Evolutionary conservation across 1,284 basidiomycete species (phyloP).

Genomic region (Binderoboletus segoi): DNA sequence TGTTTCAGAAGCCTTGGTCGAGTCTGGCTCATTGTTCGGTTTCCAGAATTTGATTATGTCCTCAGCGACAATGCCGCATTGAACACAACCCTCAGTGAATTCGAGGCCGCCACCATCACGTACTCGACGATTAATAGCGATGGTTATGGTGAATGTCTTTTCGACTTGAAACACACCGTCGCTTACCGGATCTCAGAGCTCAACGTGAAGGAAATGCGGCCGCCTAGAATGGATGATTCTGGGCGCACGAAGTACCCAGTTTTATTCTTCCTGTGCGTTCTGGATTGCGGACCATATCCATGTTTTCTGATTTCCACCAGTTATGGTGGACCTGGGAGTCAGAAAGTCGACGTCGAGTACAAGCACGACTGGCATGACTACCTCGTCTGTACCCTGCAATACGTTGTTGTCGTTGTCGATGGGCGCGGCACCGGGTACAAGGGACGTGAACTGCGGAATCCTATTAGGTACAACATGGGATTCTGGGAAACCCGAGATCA

Average conservation of each 20-base stretch:
- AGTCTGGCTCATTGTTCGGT: slow-evolving; percentile 9
- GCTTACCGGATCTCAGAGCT: slow-evolving; percentile 54
- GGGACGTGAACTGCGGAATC: slow-evolving; percentile 80
- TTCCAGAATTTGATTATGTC: slow-evolving; percentile 58
- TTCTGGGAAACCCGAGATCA: slow-evolving; percentile 88
- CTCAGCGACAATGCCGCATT: slow-evolving; percentile 76
- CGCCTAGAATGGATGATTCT: slow-evolving; percentile 88
- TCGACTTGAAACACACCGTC: slow-evolving; percentile 15
- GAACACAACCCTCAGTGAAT: slow-evolving; percentile 70
- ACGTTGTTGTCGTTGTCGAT: slow-evolving; percentile 87
- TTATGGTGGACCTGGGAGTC: slow-evolving; percentile 90
- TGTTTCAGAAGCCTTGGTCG: not conserved
- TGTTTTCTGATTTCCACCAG: slow-evolving; percentile 39
- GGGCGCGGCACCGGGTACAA: slow-evolving; percentile 94
- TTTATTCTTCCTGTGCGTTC: slow-evolving; percentile 74
- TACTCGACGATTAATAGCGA: slow-evolving; percentile 77
- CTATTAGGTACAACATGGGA: slow-evolving; percentile 84
- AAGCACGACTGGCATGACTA: slow-evolving; percentile 85
- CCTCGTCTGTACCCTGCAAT: slow-evolving; percentile 80
- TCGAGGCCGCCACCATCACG: slow-evolving; percentile 71
- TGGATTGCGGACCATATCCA: not conserved
- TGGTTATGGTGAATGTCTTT: slow-evolving; percentile 65
- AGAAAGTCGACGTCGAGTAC: slow-evolving; percentile 71
- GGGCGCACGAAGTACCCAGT: slow-evolving; percentile 95
- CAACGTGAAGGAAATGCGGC: slow-evolving; percentile 88